A percentile compares a stretch with the other conserved stretches of the same genome.
These are phyloP conservation scores for Trypanosoma vivax DNA, from an alignment of 208 protist species.

Conservation along the genomic window DNA sequence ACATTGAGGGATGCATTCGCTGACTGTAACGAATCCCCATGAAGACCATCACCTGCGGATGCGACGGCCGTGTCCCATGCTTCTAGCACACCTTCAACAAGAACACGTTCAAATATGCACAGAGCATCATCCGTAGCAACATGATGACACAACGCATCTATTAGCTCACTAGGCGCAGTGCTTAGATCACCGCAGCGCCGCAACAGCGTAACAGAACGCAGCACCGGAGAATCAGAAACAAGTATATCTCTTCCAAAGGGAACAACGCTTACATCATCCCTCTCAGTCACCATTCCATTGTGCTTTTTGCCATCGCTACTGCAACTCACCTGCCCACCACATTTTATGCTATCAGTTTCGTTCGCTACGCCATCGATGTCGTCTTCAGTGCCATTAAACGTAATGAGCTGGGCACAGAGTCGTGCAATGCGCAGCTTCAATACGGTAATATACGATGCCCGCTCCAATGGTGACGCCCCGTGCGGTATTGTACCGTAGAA, in stretches of 20 bases:
- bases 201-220: slow-evolving; percentile 7
- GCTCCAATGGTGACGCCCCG: slow-evolving; percentile 9
- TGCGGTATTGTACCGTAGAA: slow-evolving; percentile 24
- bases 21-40: background rate
- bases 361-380: background rate
- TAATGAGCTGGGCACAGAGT: slow-evolving; percentile 22
- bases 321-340: background rate
- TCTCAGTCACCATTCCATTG: background rate
- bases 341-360: background rate
- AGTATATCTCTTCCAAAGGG: slow-evolving; percentile 1
- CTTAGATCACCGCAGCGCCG: slow-evolving; percentile 12
- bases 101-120: slow-evolving; percentile 2
- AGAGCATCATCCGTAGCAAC: slow-evolving; percentile 1
- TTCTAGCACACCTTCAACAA: slow-evolving; percentile 5
- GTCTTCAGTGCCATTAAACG: slow-evolving; percentile 2
- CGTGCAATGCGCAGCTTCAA: slow-evolving; percentile 45
- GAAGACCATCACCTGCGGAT: background rate
- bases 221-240: background rate
- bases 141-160: background rate
- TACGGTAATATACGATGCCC: slow-evolving; percentile 28
- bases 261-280: background rate
- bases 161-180: background rate
- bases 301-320: background rate
- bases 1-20: slow-evolving; percentile 54
- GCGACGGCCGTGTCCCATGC: background rate